phyloP scores from a whole-genome alignment of 305 asterid genomes.

The Solanum aculeatissimum region DNA sequence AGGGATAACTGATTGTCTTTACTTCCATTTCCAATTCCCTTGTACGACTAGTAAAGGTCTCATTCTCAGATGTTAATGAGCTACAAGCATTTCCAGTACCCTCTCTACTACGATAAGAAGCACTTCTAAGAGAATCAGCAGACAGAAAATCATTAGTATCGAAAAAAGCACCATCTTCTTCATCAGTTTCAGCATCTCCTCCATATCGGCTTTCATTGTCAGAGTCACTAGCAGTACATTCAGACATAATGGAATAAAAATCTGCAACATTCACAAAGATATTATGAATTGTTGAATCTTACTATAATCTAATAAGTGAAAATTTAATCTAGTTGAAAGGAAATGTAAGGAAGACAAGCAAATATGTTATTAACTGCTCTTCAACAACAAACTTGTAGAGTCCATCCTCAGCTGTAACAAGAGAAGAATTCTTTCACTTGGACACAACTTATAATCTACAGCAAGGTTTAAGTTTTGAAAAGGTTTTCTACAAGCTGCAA shows the following conservation, averaged over 20 bases:
- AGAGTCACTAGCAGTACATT: conserved; percentile 88
- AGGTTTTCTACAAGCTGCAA: not conserved
- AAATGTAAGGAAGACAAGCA: not conserved
- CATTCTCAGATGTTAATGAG: conserved; percentile 52
- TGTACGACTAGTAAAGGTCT: conserved; percentile 39
- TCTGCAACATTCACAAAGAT: conserved; percentile 33
- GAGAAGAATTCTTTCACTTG: not conserved
- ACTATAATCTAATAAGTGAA: not conserved
- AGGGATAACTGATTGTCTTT: conserved; percentile 56
- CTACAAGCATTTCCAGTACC: conserved; percentile 36
- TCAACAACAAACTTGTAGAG: not conserved
- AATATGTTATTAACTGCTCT: not conserved
- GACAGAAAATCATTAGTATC: conserved; percentile 86
- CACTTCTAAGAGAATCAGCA: conserved; percentile 80
- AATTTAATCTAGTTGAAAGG: not conserved
- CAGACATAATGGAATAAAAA: conserved; percentile 94
- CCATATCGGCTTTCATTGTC: conserved; percentile 84
- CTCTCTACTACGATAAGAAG: conserved; percentile 85
- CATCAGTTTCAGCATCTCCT: conserved; percentile 80
- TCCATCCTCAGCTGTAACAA: not conserved
- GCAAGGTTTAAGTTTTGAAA: not conserved
- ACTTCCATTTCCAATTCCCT: conserved; percentile 43
- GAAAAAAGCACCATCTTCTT: conserved; percentile 71
- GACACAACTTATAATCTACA: not conserved
- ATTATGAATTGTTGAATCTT: not conserved